Evolutionary conservation across 257 asterid genomes (phyloP), one percentile per base, ranked within the genome.

Genomic region (Nicotiana sylvestris): DNA sequence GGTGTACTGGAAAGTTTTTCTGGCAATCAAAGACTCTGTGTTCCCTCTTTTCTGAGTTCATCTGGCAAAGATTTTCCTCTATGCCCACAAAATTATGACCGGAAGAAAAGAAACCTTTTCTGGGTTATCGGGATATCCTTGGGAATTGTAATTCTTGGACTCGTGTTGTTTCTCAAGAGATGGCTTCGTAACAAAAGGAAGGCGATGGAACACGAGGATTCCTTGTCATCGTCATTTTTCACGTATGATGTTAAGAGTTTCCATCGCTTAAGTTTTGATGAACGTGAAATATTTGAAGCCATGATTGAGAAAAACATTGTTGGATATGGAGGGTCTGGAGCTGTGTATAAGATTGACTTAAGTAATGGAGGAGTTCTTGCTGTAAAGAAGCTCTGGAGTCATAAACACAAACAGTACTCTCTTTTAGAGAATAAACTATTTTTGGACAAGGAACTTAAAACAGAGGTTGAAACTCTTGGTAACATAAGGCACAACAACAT

Each of bases 281-380:
- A 91, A 30, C 85, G 93, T 0, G 98, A 95, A 88, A 92, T 95
- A 77, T 66, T 90, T 29, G 95, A 91, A 1, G 91, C 95, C 53
- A 84, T 95, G 93, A 89, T 90, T 2, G 98, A 95, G 32, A 89
- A 92, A 67, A 95, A 95, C 90, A 90, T 93, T 3, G 96, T 95
- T 27, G 99, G 99, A 9, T 92, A 91, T 61, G 98, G 99, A 37
- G 98, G 99, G 29, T 95, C 99, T 0, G 97, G 99, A 33, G 89
- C 97, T 0, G 99, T 95, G 2, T 95, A 95, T 88, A 90, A 84
- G 84, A 86, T 92, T 21, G 94, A 91, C 86, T 85, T 95, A 33
- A 91, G 86, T 77, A 92, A 82, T 3, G 92, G 96, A 1, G 97
- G 92, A 81, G 88, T 83, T n/a, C 91, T 93, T 1, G 98, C 99